A percentile compares a stretch with the other conserved stretches of the same genome.
Conservation (phyloP, 2,329 filamentous ascomycete species). For the Diaporthe citrichinensis region DNA sequence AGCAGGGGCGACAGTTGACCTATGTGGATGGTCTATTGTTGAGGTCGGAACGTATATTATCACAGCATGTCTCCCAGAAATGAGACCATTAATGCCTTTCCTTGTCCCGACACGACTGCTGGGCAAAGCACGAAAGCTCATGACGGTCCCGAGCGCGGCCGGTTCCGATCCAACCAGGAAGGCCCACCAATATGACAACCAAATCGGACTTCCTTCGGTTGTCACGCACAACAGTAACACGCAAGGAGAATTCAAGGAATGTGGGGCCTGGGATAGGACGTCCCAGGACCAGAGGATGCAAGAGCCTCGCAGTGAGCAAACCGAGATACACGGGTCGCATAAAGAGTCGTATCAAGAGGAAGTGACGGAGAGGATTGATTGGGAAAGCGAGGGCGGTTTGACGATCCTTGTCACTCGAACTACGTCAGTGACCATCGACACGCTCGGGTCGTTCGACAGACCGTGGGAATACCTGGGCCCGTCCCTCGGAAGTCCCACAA, state of each 20-base stretch:
- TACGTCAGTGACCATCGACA: constrained; percentile 6
- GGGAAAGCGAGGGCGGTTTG: neutral
- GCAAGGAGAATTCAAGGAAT: neutral
- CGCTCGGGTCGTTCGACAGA: constrained; percentile 6
- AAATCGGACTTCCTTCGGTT: neutral
- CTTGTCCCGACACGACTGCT: neutral
- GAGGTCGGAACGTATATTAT: constrained; percentile 18
- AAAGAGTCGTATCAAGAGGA: constrained; percentile 4
- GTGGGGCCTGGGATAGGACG: neutral
- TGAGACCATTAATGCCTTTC: constrained; percentile 7
- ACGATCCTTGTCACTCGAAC: constrained; percentile 12
- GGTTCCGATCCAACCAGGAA: neutral
- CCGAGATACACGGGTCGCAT: neutral
- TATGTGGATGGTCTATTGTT: constrained; percentile 8
- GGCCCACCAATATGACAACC: neutral
- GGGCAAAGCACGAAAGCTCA: neutral
- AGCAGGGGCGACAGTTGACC: constrained; percentile 5
- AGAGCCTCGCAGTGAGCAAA: neutral
- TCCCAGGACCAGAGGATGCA: neutral
- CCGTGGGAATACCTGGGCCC: constrained; percentile 22
- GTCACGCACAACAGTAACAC: neutral
- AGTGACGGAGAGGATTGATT: neutral
- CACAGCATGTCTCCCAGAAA: constrained; percentile 16
- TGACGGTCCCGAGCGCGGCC: neutral
- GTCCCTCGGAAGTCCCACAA: constrained; percentile 1